These are phyloP conservation scores for Phytophthora sansomeana DNA, from an alignment of 352 stramenopile species.

Conservation along the genomic window DNA sequence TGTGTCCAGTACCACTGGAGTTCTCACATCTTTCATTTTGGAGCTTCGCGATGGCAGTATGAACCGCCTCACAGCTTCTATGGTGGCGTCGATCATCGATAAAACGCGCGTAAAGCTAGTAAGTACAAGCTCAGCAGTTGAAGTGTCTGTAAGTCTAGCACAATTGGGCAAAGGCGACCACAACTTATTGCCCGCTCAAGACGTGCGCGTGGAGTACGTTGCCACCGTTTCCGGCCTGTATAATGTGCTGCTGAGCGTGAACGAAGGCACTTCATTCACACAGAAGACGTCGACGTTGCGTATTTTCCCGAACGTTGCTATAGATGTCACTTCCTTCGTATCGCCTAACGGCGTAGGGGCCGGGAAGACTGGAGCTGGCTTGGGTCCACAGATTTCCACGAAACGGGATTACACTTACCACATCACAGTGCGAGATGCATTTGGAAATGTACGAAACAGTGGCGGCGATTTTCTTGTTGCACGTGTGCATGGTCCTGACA, in stretches of 20 bases:
- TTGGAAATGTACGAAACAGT: conserved; percentile 47
- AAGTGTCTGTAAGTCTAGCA: conserved; percentile 8
- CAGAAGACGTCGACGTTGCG: conserved; percentile 40
- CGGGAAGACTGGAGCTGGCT: conserved; percentile 21
- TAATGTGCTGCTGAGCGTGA: conserved; percentile 44
- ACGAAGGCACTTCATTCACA: conserved; percentile 33
- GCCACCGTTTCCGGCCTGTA: conserved; percentile 42
- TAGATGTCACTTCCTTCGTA: conserved; percentile 42
- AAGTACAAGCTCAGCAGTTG: conserved; percentile 9
- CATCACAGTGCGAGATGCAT: conserved; percentile 51
- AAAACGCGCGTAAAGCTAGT: conserved; percentile 22
- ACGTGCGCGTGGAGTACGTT: conserved; percentile 39
- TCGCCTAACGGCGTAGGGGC: conserved; percentile 22
- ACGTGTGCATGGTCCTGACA: conserved; percentile 40
- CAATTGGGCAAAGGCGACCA: conserved; percentile 18
- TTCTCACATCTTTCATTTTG: conserved; percentile 38
- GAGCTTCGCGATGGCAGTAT: conserved; percentile 50
- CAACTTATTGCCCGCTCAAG: conserved; percentile 15
- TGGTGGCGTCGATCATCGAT: conserved; percentile 8
- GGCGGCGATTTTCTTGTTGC: conserved; percentile 52
- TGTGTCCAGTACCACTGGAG: conserved; percentile 43
- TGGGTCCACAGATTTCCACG: conserved; percentile 39
- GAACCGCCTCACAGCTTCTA: conserved; percentile 32
- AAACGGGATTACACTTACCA: conserved; percentile 38
- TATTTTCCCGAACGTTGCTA: conserved; percentile 42